Evolutionary conservation across 352 stramenopile species (phyloP), one percentile per base, ranked within the genome.

Genomic region (Phytophthora citricola): DNA sequence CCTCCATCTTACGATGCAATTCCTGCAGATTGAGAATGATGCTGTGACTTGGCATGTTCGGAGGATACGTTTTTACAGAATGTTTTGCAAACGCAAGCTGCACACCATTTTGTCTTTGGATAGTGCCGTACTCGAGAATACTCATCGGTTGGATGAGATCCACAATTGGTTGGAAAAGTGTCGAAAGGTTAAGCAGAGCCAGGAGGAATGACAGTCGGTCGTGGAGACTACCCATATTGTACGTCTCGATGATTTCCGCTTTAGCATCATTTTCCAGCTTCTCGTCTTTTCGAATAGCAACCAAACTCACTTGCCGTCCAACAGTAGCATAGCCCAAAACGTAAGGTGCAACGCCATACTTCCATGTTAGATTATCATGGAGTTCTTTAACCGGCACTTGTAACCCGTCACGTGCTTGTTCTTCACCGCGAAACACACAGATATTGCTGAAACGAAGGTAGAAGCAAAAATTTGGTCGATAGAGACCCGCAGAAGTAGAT

Each of bases 131-230:
- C 12, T 68, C 51, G 7, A 14, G 43, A 20, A 45, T 32, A 45
- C n/a, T 24, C 14, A 62, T n/a, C 34, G 41, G 44, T 14, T 27
- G 26, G 10, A 63, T 63, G 38, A 52, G 51, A 45, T 45, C 27
- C 34, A 57, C 32, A 62, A 56, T 17, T 44, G 51, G 60, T 48
- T 10, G 44, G n/a, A 76, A 73, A 14, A 75, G 62, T 54, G 56
- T 68, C 20, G 52, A 71, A 39, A 75, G 51, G 40, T 71, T 75
- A n/a, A 75, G 49, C 45, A 75, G 57, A 5, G 67, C 62, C 38
- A 71, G 39, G 67, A 62, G 66, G 15, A 72, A 66, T 31, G 62
- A 63, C 58, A 72, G 45, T n/a, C 68, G 52, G 24, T 38, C 44
- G 20, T 50, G 24, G 39, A 72, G 57, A 47, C 57, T 14, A 40